Evolutionary conservation across 2,329 filamentous ascomycete genomes (phyloP).

Genomic region (Fusarium chuoi): DNA sequence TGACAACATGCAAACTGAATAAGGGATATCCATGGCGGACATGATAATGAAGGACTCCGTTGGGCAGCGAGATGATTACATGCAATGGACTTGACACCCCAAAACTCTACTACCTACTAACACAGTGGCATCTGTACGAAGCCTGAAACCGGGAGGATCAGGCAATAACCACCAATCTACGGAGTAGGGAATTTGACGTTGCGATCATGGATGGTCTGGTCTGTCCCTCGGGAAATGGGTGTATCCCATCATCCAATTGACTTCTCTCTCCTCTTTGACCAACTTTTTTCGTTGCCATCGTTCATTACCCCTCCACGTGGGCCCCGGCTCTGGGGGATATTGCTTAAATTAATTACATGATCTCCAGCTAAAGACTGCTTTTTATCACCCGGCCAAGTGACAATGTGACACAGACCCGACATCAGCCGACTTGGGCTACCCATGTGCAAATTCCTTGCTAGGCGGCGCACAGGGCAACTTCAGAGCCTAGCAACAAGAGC

Average conservation of each 20-base stretch:
- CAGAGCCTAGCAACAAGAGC: neutral
- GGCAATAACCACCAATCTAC: neutral
- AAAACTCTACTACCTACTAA: neutral
- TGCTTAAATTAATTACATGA: conserved; percentile 21
- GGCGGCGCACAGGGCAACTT: conserved; percentile 3
- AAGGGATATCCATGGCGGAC: neutral
- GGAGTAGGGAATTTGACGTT: neutral
- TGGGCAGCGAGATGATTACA: conserved; percentile 3
- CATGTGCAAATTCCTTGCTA: conserved; percentile 25
- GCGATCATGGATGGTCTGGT: neutral
- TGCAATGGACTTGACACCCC: neutral
- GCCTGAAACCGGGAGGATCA: neutral
- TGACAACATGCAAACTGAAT: conserved; percentile 18
- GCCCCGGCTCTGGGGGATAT: conserved; percentile 18
- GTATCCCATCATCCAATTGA: conserved; percentile 8
- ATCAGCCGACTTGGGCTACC: conserved; percentile 44
- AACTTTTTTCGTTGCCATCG: neutral
- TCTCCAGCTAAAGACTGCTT: neutral
- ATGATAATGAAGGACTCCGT: neutral
- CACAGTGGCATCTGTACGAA: neutral
- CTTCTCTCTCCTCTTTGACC: neutral
- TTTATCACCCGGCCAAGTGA: conserved; percentile 20
- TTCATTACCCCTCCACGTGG: conserved; percentile 39
- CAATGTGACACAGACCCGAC: conserved; percentile 40
- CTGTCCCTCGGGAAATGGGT: conserved; percentile 1